A percentile compares a stretch with the other conserved stretches of the same genome.
Conservation (phyloP, 2,329 filamentous ascomycete genomes). For the Stachybotrys elegans region DNA sequence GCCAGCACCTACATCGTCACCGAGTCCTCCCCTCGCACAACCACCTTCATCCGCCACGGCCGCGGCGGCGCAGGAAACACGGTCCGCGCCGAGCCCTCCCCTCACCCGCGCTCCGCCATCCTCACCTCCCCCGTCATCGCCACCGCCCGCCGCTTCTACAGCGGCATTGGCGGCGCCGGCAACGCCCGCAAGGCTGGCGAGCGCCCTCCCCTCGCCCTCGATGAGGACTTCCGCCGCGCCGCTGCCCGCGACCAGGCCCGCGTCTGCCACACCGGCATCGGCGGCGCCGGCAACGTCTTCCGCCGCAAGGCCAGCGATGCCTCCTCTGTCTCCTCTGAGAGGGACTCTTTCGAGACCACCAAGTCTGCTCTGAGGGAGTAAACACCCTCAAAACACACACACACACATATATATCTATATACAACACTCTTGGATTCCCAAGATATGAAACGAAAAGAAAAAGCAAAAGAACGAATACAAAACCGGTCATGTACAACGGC, state of each 20-base stretch:
- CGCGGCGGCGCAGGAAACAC: slow-evolving; percentile 54
- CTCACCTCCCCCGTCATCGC: slow-evolving; percentile 35
- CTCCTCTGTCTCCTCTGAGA: slow-evolving; percentile 16
- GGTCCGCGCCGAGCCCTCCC: slow-evolving; percentile 41
- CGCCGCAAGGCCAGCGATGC: slow-evolving; percentile 38
- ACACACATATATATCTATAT: too few relatives aligned
- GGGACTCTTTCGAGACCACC: slow-evolving; percentile 27
- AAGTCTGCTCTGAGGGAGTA: too few relatives aligned
- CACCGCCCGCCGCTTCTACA: slow-evolving; percentile 51
- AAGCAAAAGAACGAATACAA: too few relatives aligned
- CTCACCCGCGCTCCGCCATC: slow-evolving; percentile 34
- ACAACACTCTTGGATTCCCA: too few relatives aligned
- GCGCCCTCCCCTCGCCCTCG: slow-evolving; percentile 43
- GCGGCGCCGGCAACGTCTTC: slow-evolving; percentile 61
- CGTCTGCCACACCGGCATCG: slow-evolving; percentile 60
- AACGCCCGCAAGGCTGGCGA: slow-evolving; percentile 49
- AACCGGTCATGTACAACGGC: too few relatives aligned
- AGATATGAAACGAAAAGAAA: too few relatives aligned
- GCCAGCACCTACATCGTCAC: slow-evolving; percentile 26
- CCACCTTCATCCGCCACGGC: slow-evolving; percentile 41
- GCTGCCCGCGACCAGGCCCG: slow-evolving; percentile 32
- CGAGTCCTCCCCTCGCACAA: slow-evolving; percentile 24
- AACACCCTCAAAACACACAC: too few relatives aligned
- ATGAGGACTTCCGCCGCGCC: slow-evolving; percentile 40
- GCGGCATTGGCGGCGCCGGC: slow-evolving; percentile 62